Percentiles rank a stretch among this genome's conserved stretches.
Conservation (phyloP, 129 eudicot genomes). For the Chrysanthemum seticuspe region DNA sequence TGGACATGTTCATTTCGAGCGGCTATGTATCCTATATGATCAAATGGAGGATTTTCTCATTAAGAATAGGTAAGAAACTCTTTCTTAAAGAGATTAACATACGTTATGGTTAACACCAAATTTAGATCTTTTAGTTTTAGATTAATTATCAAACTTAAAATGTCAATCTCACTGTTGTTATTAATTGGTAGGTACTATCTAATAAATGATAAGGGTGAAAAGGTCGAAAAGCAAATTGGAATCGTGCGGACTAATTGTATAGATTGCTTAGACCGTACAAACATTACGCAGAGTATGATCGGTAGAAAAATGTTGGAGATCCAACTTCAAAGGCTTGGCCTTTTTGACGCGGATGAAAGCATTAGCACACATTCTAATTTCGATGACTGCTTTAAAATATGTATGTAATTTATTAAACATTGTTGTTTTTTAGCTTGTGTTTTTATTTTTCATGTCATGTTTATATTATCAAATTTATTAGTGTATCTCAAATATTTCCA, state of each 20-base stretch:
- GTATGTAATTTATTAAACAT: too few species aligned
- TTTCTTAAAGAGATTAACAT: background rate
- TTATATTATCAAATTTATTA: too few species aligned
- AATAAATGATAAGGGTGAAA: slow-evolving; percentile 81
- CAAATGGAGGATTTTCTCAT: slow-evolving; percentile 71
- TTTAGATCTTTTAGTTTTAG: background rate
- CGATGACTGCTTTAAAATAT: slow-evolving; percentile 53
- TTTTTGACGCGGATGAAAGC: slow-evolving; percentile 72
- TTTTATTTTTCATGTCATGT: too few species aligned
- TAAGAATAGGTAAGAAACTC: slow-evolving; percentile 62
- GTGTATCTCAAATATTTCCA: too few species aligned
- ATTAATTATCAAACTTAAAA: background rate
- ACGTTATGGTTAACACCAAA: background rate
- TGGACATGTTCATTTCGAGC: slow-evolving; percentile 81
- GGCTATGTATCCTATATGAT: slow-evolving; percentile 82
- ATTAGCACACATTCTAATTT: slow-evolving; percentile 67
- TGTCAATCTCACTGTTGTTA: background rate
- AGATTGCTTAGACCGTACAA: slow-evolving; percentile 98
- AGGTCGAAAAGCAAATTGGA: slow-evolving; percentile 71
- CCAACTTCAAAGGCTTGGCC: slow-evolving; percentile 88
- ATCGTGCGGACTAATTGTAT: slow-evolving; percentile 90
- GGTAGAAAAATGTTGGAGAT: slow-evolving; percentile 87
- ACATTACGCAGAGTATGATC: slow-evolving; percentile 97
- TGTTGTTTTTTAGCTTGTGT: too few species aligned
- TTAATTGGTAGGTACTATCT: slow-evolving; percentile 59